Base-by-base conservation (phyloP, 805 yeast species). In the Geotrichum ghanense region DNA sequence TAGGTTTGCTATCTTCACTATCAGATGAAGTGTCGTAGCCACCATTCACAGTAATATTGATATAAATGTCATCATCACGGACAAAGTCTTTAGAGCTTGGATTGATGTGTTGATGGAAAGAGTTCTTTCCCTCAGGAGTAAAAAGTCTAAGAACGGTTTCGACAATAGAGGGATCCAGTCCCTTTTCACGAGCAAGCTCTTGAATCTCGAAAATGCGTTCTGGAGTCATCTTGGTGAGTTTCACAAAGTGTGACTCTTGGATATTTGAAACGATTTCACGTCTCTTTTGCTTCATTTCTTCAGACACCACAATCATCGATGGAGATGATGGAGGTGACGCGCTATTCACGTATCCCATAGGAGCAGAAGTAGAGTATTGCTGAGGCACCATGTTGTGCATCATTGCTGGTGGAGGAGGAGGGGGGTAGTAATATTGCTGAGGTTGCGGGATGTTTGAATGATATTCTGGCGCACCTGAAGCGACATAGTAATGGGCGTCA, bases 131-230 rank as follows among this genome's bases (percentile, higher is more conserved):
- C 17, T 31, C 37, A 5, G 37, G 19, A 6, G 37, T 44, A 42
- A 56, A 59, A 31, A 58, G 50, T 17, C 50, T 44, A 39, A 60
- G 51, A 37, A 58, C 59, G 3, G 55, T 45, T 34, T 53, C 57
- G 20, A 60, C 61, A 1, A 57, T 54, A 9, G 51, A 55, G 17
- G 50, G 45, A 31, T 58, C 56, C 17, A 60, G 53, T n/a, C 56
- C 58, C 52, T 58, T 55, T 19, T 46, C 54, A 9, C 24, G 41
- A 12, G 64, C 64, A 43, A 56, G 55, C 16, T 46, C 41, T 45
- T 53, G 51, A 49, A 60, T 59, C 19, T 50, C 37, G 21, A 45
- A 55, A 31, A 51, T 46, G 24, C 64, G 51, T 19, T 48, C 48
- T 3, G 49, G 51, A 6, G 57, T 56, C 55, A 60, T 55, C 14